Evolutionary conservation across 371 early-diverging fungal genomes (phyloP).

Genomic region (Phascolomyces articulosus): DNA sequence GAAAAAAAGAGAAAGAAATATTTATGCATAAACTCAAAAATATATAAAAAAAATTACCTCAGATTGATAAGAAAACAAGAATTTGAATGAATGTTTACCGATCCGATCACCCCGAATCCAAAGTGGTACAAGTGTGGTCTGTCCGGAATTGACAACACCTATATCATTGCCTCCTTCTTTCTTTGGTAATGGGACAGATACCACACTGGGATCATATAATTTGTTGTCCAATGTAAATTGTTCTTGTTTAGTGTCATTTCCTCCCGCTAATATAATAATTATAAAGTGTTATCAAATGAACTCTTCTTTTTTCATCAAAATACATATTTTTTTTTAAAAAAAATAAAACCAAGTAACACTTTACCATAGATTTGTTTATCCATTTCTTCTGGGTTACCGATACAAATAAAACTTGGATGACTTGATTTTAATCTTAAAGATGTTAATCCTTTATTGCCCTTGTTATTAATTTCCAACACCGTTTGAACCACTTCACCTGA

Average conservation of each 20-base stretch:
- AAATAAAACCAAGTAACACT: too few relatives aligned
- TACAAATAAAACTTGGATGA: slow-evolving; percentile 86
- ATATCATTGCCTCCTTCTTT: slow-evolving; percentile 20
- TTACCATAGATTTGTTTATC: slow-evolving; percentile 48
- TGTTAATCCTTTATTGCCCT: slow-evolving; percentile 76
- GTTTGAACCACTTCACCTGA: slow-evolving; percentile 84
- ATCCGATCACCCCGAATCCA: slow-evolving; percentile 93
- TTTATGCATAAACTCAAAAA: too few relatives aligned
- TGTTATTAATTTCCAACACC: slow-evolving; percentile 80
- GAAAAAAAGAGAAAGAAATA: too few relatives aligned
- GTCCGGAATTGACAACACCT: slow-evolving; percentile 69
- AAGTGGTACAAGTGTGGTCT: slow-evolving; percentile 75
- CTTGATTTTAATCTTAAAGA: slow-evolving; percentile 76
- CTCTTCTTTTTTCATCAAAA: not conserved
- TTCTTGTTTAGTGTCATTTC: not conserved
- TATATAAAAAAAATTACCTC: slow-evolving; percentile 39
- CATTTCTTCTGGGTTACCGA: slow-evolving; percentile 60
- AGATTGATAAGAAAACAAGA: slow-evolving; percentile 73
- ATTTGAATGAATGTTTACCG: slow-evolving; percentile 80
- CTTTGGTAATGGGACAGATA: slow-evolving; percentile 44
- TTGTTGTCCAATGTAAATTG: slow-evolving; percentile 25
- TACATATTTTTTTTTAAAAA: not conserved
- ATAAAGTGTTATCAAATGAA: too few relatives aligned
- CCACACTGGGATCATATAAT: slow-evolving; percentile 43
- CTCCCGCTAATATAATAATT: not conserved